phyloP scores from a whole-genome alignment of 2,329 filamentous ascomycete species.

The Sclerotinia minor region DNA sequence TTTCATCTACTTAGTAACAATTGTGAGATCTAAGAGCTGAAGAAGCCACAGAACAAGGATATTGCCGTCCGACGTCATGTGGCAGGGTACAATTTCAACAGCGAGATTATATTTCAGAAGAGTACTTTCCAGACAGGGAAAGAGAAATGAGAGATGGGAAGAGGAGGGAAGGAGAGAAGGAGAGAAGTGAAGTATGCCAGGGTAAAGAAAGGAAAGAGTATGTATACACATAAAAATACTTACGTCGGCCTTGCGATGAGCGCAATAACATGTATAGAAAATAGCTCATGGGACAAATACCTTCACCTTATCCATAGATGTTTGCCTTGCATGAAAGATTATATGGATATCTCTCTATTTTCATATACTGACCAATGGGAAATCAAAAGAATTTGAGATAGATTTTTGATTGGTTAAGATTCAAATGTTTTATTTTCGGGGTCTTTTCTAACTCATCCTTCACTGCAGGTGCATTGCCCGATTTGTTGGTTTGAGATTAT shows the following conservation, averaged over 20 bases:
- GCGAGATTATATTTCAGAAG: not conserved
- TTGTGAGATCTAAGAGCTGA: not conserved
- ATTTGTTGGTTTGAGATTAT: constrained; percentile 15
- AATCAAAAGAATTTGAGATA: not conserved
- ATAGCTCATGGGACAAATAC: not conserved
- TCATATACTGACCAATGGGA: not conserved
- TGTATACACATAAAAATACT: not conserved
- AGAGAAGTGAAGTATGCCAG: not conserved
- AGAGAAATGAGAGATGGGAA: not conserved
- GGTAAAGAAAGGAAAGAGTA: not conserved
- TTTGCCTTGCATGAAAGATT: not conserved
- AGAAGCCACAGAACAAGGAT: constrained; percentile 17
- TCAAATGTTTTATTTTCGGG: not conserved
- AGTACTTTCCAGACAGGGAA: not conserved
- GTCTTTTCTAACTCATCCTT: not conserved
- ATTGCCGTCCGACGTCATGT: constrained; percentile 19
- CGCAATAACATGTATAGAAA: not conserved
- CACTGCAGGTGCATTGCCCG: not conserved
- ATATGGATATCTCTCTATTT: not conserved
- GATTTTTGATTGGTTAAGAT: not conserved
- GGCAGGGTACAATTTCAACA: not conserved
- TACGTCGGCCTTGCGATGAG: too few species aligned
- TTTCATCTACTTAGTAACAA: not conserved
- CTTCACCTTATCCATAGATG: too few species aligned
- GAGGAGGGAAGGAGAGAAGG: not conserved